Evolutionary conservation across 2,329 filamentous ascomycete genomes (phyloP).

Genomic region (Beauveria caledonica): DNA sequence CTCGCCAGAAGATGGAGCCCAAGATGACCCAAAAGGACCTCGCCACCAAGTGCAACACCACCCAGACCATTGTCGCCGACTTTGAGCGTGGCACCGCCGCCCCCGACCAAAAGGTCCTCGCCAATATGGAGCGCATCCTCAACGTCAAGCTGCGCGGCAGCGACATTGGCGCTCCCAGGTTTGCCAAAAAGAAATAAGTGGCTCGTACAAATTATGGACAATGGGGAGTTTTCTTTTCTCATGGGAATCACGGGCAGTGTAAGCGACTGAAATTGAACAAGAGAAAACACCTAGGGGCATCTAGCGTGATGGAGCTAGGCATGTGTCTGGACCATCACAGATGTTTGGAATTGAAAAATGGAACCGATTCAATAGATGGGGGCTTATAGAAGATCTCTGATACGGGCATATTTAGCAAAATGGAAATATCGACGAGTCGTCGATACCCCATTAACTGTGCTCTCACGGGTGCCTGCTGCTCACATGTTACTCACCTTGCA

Average conservation of each 20-base stretch:
- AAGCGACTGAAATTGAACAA: constrained; percentile 8
- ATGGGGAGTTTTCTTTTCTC: not conserved
- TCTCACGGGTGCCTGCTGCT: not conserved
- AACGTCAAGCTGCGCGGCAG: constrained; percentile 80
- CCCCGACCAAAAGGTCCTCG: constrained; percentile 78
- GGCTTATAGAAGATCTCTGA: constrained; percentile 11
- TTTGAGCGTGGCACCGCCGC: constrained; percentile 74
- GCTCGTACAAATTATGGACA: not conserved
- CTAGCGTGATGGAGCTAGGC: not conserved
- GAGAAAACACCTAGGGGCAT: not conserved
- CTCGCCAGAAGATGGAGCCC: constrained; percentile 73
- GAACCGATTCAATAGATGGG: constrained; percentile 1
- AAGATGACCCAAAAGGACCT: constrained; percentile 92
- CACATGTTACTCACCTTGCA: constrained; percentile 2
- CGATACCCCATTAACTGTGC: not conserved
- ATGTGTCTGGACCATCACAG: not conserved
- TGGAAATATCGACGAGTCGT: constrained; percentile 4
- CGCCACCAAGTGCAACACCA: constrained; percentile 85
- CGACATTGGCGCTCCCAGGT: constrained; percentile 79
- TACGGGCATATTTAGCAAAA: constrained; percentile 11
- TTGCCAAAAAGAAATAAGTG: constrained; percentile 59
- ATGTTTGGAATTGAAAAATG: constrained; percentile 11
- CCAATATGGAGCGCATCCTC: constrained; percentile 71
- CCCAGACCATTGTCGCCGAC: constrained; percentile 67
- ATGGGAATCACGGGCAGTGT: constrained; percentile 10